A percentile compares a stretch with the other conserved stretches of the same genome.
phyloP scores from a whole-genome alignment of 2,329 filamentous ascomycete genomes.

The Colletotrichum chlorophyti region DNA sequence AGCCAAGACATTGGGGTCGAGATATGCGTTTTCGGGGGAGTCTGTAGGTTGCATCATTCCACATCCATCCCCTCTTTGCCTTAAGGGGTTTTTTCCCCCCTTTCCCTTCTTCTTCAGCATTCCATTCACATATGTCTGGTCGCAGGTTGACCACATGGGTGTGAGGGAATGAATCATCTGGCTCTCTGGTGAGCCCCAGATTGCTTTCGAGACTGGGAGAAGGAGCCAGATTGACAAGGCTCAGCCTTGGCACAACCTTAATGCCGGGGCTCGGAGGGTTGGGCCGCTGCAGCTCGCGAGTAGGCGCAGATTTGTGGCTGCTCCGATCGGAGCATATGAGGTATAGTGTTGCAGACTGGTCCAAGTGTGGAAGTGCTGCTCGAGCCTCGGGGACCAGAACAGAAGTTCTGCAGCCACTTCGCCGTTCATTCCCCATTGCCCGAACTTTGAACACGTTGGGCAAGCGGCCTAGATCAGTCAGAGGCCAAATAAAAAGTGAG shows the following conservation, averaged over 20 bases:
- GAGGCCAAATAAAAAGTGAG: no score
- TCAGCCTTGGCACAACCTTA: no score
- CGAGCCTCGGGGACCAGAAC: no score
- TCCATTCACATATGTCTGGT: not conserved
- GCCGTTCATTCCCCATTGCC: no score
- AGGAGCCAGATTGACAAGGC: no score
- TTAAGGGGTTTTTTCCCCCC: not conserved
- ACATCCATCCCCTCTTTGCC: not conserved
- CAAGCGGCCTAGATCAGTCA: no score
- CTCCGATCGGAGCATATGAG: not conserved
- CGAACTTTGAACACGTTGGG: no score
- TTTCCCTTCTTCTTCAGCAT: not conserved
- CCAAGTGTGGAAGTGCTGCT: no score
- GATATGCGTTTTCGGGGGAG: not conserved
- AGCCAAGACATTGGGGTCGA: slow-evolving; percentile 18
- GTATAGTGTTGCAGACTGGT: no score
- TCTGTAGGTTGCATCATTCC: not conserved
- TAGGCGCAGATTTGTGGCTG: no score
- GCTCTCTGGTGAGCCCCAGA: not conserved
- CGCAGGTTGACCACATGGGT: not conserved
- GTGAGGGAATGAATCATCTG: not conserved
- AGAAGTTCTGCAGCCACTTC: no score
- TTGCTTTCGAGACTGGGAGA: no score
- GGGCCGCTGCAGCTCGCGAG: not conserved
- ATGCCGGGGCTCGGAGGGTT: not conserved